Conservation (phyloP, 2,329 filamentous ascomycete genomes). For the Hypoxylon sp. region DNA sequence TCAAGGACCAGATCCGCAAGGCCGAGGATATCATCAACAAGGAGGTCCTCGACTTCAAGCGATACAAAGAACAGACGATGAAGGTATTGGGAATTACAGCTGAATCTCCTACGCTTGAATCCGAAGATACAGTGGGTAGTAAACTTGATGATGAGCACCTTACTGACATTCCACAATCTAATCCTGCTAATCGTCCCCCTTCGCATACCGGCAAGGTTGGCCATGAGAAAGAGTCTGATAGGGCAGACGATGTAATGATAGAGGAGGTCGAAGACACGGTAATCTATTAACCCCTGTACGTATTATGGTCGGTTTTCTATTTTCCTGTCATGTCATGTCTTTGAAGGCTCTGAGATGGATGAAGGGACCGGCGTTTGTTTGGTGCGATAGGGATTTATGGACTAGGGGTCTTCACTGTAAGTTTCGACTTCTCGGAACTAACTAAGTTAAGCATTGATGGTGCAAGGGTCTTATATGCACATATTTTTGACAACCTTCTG, state of each 20-base stretch:
- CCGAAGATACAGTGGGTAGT: slow-evolving; percentile 61
- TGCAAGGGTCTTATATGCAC: slow-evolving; percentile 15
- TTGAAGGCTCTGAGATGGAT: slow-evolving; percentile 20
- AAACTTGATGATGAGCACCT: slow-evolving; percentile 60
- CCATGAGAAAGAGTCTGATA: slow-evolving; percentile 67
- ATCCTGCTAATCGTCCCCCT: slow-evolving; percentile 57
- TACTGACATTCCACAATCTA: slow-evolving; percentile 55
- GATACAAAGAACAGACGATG: slow-evolving; percentile 61
- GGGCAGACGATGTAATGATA: slow-evolving; percentile 83
- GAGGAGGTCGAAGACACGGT: slow-evolving; percentile 92
- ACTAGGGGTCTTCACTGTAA: slow-evolving; percentile 23
- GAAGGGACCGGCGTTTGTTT: slow-evolving; percentile 28
- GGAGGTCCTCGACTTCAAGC: slow-evolving; percentile 76
- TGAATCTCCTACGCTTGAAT: slow-evolving; percentile 52
- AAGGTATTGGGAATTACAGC: slow-evolving; percentile 55
- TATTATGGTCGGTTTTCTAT: slow-evolving; percentile 9
- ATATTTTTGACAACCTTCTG: slow-evolving; percentile 6
- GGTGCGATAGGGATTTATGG: slow-evolving; percentile 19
- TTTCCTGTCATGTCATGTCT: slow-evolving; percentile 21
- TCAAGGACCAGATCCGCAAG: slow-evolving; percentile 78
- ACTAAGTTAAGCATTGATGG: slow-evolving; percentile 18
- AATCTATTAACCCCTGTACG: slow-evolving; percentile 75
- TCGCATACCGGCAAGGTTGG: slow-evolving; percentile 50
- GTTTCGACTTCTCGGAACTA: slow-evolving; percentile 38
- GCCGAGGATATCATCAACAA: slow-evolving; percentile 74